Conservation (phyloP, 768 basidiomycete species). For the Auricularia cornea region DNA sequence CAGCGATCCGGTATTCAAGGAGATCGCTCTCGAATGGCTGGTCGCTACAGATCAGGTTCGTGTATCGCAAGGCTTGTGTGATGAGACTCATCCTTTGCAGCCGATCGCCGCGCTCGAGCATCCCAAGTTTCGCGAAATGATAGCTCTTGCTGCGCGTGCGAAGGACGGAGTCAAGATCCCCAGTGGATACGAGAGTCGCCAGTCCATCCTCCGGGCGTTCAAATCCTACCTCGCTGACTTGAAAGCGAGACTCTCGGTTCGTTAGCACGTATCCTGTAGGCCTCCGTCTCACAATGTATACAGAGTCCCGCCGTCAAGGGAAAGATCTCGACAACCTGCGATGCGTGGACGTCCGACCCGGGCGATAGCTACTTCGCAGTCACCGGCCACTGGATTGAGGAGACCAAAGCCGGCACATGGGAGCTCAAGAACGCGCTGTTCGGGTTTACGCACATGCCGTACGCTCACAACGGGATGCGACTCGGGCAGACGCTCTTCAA, state of each 20-base stretch:
- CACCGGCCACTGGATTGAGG: slow-evolving; percentile 34
- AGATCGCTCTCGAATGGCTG: slow-evolving; percentile 30
- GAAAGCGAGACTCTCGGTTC: slow-evolving; percentile 13
- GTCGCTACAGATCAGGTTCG: slow-evolving; percentile 32
- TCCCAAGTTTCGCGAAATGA: slow-evolving; percentile 27
- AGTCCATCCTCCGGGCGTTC: slow-evolving; percentile 25
- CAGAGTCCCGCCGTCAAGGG: slow-evolving; percentile 17
- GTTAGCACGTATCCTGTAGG: slow-evolving; percentile 1
- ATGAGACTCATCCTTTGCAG: not conserved
- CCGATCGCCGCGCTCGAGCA: slow-evolving; percentile 21
- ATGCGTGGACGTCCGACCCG: slow-evolving; percentile 34
- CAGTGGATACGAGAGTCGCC: slow-evolving; percentile 16
- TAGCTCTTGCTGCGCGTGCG: slow-evolving; percentile 29
- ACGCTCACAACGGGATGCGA: too few relatives aligned
- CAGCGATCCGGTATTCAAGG: slow-evolving; percentile 19
- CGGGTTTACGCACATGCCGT: too few relatives aligned
- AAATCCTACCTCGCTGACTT: slow-evolving; percentile 7
- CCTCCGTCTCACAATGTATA: not conserved
- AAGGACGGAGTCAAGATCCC: slow-evolving; percentile 31
- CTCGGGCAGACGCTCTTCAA: slow-evolving; percentile 10
- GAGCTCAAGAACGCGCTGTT: slow-evolving; percentile 19
- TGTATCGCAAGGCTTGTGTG: too few relatives aligned
- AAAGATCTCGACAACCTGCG: slow-evolving; percentile 26
- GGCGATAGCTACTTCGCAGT: slow-evolving; percentile 32
- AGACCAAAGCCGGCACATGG: slow-evolving; percentile 18